Evolutionary conservation across 257 asterid species (phyloP).

Genomic region (Gardenia jasminoides): DNA sequence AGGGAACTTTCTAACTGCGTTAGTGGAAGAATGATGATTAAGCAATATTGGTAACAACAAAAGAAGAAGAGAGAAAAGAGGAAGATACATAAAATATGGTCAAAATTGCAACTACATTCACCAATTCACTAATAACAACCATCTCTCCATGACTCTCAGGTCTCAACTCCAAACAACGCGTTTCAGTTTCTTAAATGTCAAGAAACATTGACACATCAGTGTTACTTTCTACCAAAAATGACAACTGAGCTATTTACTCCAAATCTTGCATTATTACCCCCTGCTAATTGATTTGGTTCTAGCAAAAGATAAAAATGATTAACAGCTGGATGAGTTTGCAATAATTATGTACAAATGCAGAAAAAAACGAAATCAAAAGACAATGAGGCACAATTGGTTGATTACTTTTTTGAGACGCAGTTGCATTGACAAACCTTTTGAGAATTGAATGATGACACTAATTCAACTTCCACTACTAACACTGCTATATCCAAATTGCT

Average conservation of each 20-base stretch:
- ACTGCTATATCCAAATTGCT: conserved; percentile 39
- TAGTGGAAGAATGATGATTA: background rate
- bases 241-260: background rate
- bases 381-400: background rate
- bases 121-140: background rate
- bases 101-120: too few species aligned
- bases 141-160: background rate
- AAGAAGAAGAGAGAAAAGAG: background rate
- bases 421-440: background rate
- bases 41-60: too few species aligned
- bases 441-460: background rate
- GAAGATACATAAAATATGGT: too few species aligned
- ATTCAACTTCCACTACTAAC: conserved; percentile 22
- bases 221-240: background rate
- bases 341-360: background rate
- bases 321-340: background rate
- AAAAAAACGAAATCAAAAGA: background rate
- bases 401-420: background rate
- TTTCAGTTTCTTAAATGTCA: background rate
- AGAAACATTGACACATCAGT: background rate
- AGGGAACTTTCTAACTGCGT: background rate
- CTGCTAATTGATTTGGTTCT: background rate
- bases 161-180: too few species aligned
- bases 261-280: background rate
- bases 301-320: background rate